Evolutionary conservation across 768 basidiomycete species (phyloP).

Genomic region (Collybiopsis confluens): DNA sequence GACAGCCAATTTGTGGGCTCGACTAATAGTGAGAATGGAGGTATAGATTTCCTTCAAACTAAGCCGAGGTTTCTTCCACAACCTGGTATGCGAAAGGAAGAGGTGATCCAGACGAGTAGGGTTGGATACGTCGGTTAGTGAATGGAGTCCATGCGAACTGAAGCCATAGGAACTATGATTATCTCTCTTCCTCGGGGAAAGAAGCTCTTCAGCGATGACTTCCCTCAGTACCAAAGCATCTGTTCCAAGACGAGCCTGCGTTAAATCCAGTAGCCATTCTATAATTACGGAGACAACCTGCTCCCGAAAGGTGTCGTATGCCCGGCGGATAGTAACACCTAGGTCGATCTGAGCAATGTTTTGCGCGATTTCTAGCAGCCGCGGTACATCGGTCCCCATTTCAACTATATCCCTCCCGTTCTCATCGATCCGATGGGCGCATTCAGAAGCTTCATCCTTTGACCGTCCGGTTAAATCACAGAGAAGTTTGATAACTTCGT

Average conservation of each 20-base stretch:
- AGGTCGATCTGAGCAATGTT: slow-evolving; percentile 85
- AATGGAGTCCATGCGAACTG: slow-evolving; percentile 30
- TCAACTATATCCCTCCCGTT: slow-evolving; percentile 81
- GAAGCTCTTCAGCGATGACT: slow-evolving; percentile 64
- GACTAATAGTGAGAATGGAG: slow-evolving; percentile 64
- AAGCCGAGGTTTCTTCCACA: slow-evolving; percentile 83
- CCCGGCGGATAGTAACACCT: slow-evolving; percentile 83
- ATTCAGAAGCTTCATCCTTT: slow-evolving; percentile 50
- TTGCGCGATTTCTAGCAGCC: slow-evolving; percentile 74
- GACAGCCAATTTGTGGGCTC: slow-evolving; percentile 70
- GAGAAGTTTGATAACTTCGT: slow-evolving; percentile 77
- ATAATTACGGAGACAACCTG: slow-evolving; percentile 80
- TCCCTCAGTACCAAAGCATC: slow-evolving; percentile 70
- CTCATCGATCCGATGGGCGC: slow-evolving; percentile 66
- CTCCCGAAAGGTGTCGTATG: slow-evolving; percentile 86
- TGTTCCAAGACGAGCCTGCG: slow-evolving; percentile 62
- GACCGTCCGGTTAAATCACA: slow-evolving; percentile 51
- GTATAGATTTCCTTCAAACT: slow-evolving; percentile 83
- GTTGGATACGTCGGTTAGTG: slow-evolving; percentile 41
- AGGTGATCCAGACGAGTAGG: slow-evolving; percentile 69
- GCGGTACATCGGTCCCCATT: slow-evolving; percentile 50
- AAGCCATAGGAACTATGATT: slow-evolving; percentile 35
- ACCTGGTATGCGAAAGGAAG: slow-evolving; percentile 74
- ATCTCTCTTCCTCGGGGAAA: slow-evolving; percentile 57
- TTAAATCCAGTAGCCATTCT: slow-evolving; percentile 81